These are phyloP conservation scores for Pseudogymnoascus sp. DNA, from an alignment of 2,329 filamentous ascomycete genomes.

Conservation along the genomic window DNA sequence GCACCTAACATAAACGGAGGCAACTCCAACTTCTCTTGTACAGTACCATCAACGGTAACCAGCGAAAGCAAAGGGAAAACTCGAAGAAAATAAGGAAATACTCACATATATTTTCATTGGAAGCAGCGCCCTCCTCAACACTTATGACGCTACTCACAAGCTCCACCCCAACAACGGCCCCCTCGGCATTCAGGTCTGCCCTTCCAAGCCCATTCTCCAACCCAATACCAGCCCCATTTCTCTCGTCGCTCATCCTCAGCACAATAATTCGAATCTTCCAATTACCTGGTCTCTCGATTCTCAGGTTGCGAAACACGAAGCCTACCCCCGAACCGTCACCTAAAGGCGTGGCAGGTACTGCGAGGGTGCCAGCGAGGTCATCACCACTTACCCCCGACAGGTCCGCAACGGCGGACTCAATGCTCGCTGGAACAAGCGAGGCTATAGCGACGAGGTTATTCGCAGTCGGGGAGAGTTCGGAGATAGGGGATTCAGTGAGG, in stretches of 20 bases:
- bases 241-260: background rate
- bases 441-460: conserved; percentile 3
- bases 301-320: conserved; percentile 1
- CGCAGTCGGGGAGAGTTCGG: background rate
- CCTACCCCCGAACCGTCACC: background rate
- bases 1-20: background rate
- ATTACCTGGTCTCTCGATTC: background rate
- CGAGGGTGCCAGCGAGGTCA: background rate
- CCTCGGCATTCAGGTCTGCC: background rate
- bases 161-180: background rate
- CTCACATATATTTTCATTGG: conserved; percentile 1
- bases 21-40: background rate
- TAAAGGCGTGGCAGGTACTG: background rate
- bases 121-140: background rate
- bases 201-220: conserved; percentile 2
- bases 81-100: background rate
- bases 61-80: background rate
- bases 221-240: background rate
- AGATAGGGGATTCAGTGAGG: background rate
- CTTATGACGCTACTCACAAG: background rate
- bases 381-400: background rate
- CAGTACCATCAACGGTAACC: background rate
- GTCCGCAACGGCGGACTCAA: background rate
- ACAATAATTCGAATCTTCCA: background rate
- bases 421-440: background rate